Evolutionary conservation across 2,329 filamentous ascomycete genomes (phyloP), one percentile per base, ranked within the genome.

Genomic region (Ilyonectria sp.): DNA sequence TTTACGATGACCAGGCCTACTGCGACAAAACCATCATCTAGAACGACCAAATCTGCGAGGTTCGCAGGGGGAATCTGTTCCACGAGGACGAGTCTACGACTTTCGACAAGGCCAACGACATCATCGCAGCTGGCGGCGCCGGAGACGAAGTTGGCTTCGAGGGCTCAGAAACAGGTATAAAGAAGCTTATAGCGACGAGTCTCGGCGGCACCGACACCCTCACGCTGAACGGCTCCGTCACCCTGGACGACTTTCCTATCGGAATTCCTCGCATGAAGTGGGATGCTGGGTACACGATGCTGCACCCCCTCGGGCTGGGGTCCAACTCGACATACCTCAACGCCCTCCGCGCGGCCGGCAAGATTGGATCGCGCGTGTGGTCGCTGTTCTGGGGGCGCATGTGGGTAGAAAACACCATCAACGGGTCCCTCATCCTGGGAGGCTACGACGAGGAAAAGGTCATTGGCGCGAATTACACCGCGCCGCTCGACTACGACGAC

Each of bases 361-460:
- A 73, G 64, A 77, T 78, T 35, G 69, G 71, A 3, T 75, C 76
- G 1, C 64, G 76, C 5, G 78, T 78, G 3, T 79, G 79, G 79
- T 81, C 80, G 1, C 75, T 81, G 17, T 82, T 78, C 67, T 81
- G 78, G 80, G 79, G 79, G 0, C 74, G 76, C 1, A 78, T 75
- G 76, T 80, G 72, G 75, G 64, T 72, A 15, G 68, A 67, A 7
- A 65, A 70, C 10, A 59, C 66, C 2, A 55, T 81, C 0, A 75
- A 82, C 15, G 79, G 80, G 0, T 75, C 73, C 0, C 21, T 81
- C 2, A 69, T 81, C 0, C 54, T 80, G 0, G 79, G 79, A 0
- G 80, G 79, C 1, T 81, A 79, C 43, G 79, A 81, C 49, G 55
- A 73, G 54, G 73, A 77, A n/a, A 80, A 80, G 62, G 71, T 74